Conservation (phyloP, 495 filamentous ascomycete species). For the Podospora anserina region DNA sequence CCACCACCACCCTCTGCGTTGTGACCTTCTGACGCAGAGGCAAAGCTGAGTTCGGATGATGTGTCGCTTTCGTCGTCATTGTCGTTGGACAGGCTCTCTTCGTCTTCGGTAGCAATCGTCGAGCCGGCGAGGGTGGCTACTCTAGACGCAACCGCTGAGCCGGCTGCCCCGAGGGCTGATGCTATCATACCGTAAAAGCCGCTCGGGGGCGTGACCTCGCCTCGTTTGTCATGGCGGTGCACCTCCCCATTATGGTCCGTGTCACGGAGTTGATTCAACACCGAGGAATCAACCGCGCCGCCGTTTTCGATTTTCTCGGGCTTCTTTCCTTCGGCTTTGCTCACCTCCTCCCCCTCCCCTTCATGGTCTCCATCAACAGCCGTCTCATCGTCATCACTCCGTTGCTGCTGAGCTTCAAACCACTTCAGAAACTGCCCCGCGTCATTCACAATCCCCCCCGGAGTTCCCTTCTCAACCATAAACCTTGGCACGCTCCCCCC, state of each 20-base stretch:
- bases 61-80: slow-evolving; percentile 33
- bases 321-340: slow-evolving; percentile 18
- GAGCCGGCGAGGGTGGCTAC: slow-evolving; percentile 34
- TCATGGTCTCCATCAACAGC: slow-evolving; percentile 31
- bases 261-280: not conserved
- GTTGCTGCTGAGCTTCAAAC: slow-evolving; percentile 54
- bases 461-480: slow-evolving; percentile 91
- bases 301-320: not conserved
- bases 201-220: slow-evolving; percentile 43
- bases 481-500: slow-evolving; percentile 90
- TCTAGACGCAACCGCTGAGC: slow-evolving; percentile 39
- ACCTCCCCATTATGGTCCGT: not conserved
- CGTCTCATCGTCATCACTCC: not conserved
- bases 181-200: slow-evolving; percentile 52
- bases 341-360: slow-evolving; percentile 23
- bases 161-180: slow-evolving; percentile 42
- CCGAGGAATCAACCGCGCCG: not conserved
- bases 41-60: slow-evolving; percentile 46
- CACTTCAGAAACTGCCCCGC: slow-evolving; percentile 84
- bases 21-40: slow-evolving; percentile 39
- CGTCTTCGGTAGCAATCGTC: slow-evolving; percentile 32
- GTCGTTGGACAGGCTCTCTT: slow-evolving; percentile 11
- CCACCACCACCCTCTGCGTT: slow-evolving; percentile 22
- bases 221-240: slow-evolving; percentile 11
- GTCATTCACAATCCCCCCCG: slow-evolving; percentile 75